Evolutionary conservation across 495 filamentous ascomycete genomes (phyloP).

Genomic region (Penicillium arizonense): DNA sequence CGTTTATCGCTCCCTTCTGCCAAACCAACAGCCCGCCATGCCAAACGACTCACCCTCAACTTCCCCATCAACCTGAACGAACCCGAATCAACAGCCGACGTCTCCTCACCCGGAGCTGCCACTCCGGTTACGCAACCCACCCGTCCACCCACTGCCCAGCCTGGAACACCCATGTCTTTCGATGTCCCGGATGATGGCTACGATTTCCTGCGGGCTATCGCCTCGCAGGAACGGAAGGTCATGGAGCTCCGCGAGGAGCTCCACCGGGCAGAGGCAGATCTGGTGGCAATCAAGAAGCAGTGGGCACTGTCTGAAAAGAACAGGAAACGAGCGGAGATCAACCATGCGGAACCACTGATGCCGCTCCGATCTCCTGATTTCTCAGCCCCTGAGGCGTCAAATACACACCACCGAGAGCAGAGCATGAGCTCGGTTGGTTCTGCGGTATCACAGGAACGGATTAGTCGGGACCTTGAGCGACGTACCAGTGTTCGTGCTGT

Average conservation of each 20-base stretch:
- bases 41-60: conserved; percentile 77
- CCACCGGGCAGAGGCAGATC: conserved; percentile 70
- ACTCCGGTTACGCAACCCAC: conserved; percentile 38
- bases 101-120: conserved; percentile 38
- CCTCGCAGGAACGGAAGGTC: conserved; percentile 89
- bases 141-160: conserved; percentile 27
- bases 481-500: conserved; percentile 42
- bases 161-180: conserved; percentile 43
- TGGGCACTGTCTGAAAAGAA: conserved; percentile 75
- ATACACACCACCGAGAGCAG: conserved; percentile 27
- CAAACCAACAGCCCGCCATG: conserved; percentile 54
- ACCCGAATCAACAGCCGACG: conserved; percentile 23
- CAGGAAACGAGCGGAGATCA: conserved; percentile 69
- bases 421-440: conserved; percentile 32
- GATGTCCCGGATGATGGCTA: conserved; percentile 56
- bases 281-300: conserved; percentile 76
- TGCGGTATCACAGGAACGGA: conserved; percentile 30
- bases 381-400: conserved; percentile 16
- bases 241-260: conserved; percentile 91
- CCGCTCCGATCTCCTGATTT: conserved; percentile 49
- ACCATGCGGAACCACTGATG: conserved; percentile 53
- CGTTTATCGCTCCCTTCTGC: conserved; percentile 53
- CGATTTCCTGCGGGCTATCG: conserved; percentile 83
- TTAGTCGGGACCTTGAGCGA: conserved; percentile 51
- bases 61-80: conserved; percentile 60